Evolutionary conservation across 371 early-diverging fungal species (phyloP).

Genomic region (Actinomortierella ambigua): DNA sequence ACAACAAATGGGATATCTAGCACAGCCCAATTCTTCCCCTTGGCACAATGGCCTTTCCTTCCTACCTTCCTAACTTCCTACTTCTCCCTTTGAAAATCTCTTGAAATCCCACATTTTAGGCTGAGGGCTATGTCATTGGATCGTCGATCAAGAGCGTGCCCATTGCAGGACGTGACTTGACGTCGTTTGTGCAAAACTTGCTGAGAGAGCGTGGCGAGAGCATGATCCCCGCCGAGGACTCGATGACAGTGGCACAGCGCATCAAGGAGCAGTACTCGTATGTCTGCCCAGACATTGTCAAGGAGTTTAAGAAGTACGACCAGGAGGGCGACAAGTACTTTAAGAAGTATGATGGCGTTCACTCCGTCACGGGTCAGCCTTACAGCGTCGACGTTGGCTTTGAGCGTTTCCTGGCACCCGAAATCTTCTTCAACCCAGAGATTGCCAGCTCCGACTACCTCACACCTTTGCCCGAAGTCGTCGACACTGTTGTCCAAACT

Average conservation of each 20-base stretch:
- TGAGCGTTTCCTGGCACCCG: conserved; percentile 97
- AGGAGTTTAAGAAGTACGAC: conserved; percentile 95
- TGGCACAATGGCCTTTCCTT: neutral
- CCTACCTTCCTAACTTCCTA: neutral
- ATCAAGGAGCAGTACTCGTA: conserved; percentile 97
- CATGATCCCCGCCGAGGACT: conserved; percentile 94
- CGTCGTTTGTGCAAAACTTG: conserved; percentile 95
- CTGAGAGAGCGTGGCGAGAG: conserved; percentile 94
- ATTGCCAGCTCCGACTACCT: conserved; percentile 95
- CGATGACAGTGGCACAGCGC: conserved; percentile 89
- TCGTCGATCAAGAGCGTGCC: conserved; percentile 97
- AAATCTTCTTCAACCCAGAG: conserved; percentile 98
- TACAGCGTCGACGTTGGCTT: conserved; percentile 96
- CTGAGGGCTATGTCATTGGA: conserved; percentile 97
- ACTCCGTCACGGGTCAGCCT: conserved; percentile 85
- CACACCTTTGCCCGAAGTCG: conserved; percentile 94
- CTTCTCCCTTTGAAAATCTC: neutral
- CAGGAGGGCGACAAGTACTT: conserved; percentile 88
- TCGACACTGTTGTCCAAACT: conserved; percentile 94
- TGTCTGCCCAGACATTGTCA: conserved; percentile 95
- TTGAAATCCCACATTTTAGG: conserved; percentile 53
- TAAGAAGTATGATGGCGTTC: conserved; percentile 81
- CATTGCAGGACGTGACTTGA: conserved; percentile 97
- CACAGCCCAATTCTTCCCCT: neutral
- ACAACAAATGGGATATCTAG: no score